A percentile compares a stretch with the other conserved stretches of the same genome.
Conservation (phyloP, 306 rosid species). For the Inga leiocalycina region DNA sequence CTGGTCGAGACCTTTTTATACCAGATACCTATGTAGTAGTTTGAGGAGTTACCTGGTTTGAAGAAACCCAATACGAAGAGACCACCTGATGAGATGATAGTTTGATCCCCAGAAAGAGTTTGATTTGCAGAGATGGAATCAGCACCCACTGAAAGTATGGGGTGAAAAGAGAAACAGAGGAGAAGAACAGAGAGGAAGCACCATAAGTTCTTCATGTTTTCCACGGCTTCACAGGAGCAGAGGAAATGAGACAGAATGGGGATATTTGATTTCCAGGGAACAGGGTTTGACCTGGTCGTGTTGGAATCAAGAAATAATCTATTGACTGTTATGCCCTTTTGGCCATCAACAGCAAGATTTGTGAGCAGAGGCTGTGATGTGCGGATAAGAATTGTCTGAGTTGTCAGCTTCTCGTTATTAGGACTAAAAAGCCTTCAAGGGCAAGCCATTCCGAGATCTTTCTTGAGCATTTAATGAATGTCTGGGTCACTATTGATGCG, state of each 20-base stretch:
- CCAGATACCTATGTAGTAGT: constrained; percentile 62
- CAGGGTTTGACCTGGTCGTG: constrained; percentile 24
- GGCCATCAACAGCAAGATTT: not conserved
- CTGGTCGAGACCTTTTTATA: constrained; percentile 32
- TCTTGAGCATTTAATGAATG: not conserved
- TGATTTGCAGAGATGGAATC: constrained; percentile 53
- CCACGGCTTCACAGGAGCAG: constrained; percentile 26
- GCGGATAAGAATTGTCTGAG: not conserved
- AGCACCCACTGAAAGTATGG: constrained; percentile 40
- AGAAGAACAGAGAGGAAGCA: constrained; percentile 32
- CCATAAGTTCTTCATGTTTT: constrained; percentile 29
- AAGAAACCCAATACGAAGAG: constrained; percentile 64
- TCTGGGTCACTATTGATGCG: not conserved
- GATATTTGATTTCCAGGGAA: constrained; percentile 6
- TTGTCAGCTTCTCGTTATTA: not conserved
- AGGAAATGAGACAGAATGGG: not conserved
- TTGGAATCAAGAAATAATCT: not conserved
- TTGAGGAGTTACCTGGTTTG: constrained; percentile 47
- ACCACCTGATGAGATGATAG: constrained; percentile 50
- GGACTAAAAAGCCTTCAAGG: not conserved
- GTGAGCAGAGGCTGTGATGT: not conserved
- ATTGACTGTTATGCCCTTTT: not conserved
- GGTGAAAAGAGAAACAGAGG: constrained; percentile 34
- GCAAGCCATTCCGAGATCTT: not conserved
- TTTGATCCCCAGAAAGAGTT: constrained; percentile 61